A percentile compares a stretch with the other conserved stretches of the same genome.
These are phyloP conservation scores for Pythium pyrilobum DNA, from an alignment of 352 stramenopile genomes.

Conservation along the genomic window DNA sequence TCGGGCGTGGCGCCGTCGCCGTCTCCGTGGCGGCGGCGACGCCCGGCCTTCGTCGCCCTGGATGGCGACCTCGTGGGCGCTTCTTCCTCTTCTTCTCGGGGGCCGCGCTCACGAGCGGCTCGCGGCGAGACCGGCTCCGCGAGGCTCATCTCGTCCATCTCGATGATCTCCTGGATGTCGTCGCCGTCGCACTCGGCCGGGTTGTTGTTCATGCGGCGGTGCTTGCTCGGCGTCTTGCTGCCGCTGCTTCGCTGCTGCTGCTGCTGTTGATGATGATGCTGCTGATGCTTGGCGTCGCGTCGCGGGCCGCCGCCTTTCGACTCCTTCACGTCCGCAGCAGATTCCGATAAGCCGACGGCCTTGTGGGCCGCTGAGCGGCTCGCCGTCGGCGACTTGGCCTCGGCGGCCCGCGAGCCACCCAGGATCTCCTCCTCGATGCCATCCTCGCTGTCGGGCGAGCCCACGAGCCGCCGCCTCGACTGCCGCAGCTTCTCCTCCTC, in stretches of 20 bases:
- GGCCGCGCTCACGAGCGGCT: not conserved
- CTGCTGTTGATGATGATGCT: not conserved
- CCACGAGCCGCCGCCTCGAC: conserved; percentile 7
- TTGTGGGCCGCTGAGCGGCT: conserved; percentile 11
- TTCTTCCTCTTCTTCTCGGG: not conserved
- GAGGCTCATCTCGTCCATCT: conserved; percentile 37
- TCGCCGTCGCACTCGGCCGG: conserved; percentile 49
- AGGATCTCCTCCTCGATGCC: conserved; percentile 80
- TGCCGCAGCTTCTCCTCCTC: conserved; percentile 34
- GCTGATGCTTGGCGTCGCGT: not conserved
- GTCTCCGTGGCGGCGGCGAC: not conserved
- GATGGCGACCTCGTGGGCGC: not conserved
- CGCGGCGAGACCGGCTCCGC: conserved; percentile 11
- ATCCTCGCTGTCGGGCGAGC: conserved; percentile 33
- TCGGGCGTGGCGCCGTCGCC: conserved; percentile 23
- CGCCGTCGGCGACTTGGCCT: conserved; percentile 16
- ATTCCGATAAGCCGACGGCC: conserved; percentile 3
- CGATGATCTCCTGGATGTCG: conserved; percentile 81
- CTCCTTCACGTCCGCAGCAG: not conserved
- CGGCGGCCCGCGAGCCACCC: conserved; percentile 16
- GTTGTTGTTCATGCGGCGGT: conserved; percentile 22
- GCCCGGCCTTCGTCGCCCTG: not conserved
- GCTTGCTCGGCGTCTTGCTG: conserved; percentile 5
- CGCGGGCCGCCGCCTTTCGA: not conserved
- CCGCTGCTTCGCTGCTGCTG: conserved; percentile 13